Percentiles rank a stretch among this genome's conserved stretches.
Evolutionary conservation across 306 rosid genomes (phyloP).

Genomic region (Lablab purpureus): DNA sequence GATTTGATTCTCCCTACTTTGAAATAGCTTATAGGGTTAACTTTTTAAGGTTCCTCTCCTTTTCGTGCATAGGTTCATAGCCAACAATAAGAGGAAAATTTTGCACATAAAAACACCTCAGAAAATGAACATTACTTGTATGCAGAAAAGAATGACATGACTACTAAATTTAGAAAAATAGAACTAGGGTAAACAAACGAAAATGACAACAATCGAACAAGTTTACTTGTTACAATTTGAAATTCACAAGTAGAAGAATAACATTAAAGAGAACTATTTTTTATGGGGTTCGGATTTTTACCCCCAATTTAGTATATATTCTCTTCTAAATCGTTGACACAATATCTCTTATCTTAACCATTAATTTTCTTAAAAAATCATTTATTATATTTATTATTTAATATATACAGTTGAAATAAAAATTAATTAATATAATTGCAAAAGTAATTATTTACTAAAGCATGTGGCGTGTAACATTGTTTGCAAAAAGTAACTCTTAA

Average conservation of each 20-base stretch:
- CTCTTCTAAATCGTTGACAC: no score
- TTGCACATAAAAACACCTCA: background rate
- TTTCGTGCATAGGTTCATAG: constrained; percentile 31
- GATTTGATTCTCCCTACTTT: constrained; percentile 34
- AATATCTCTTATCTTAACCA: no score
- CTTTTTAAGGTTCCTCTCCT: constrained; percentile 19
- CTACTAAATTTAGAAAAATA: constrained; percentile 4
- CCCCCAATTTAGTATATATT: background rate
- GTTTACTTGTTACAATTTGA: constrained; percentile 1
- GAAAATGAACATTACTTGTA: constrained; percentile 26
- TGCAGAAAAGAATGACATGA: constrained; percentile 25
- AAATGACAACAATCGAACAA: constrained; percentile 26
- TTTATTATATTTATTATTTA: no score
- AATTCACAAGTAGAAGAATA: background rate
- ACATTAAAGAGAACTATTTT: background rate
- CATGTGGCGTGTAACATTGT: no score
- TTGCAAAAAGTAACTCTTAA: no score
- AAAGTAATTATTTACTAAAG: no score
- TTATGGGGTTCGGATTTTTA: background rate
- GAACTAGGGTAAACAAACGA: constrained; percentile 11
- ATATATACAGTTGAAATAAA: no score
- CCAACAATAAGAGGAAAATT: constrained; percentile 26
- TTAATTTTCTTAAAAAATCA: no score
- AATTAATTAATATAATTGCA: no score
- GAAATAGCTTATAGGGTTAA: constrained; percentile 31